A percentile compares a stretch with the other conserved stretches of the same genome.
Conservation (phyloP, 352 stramenopile genomes). For the Pythium biforme region DNA sequence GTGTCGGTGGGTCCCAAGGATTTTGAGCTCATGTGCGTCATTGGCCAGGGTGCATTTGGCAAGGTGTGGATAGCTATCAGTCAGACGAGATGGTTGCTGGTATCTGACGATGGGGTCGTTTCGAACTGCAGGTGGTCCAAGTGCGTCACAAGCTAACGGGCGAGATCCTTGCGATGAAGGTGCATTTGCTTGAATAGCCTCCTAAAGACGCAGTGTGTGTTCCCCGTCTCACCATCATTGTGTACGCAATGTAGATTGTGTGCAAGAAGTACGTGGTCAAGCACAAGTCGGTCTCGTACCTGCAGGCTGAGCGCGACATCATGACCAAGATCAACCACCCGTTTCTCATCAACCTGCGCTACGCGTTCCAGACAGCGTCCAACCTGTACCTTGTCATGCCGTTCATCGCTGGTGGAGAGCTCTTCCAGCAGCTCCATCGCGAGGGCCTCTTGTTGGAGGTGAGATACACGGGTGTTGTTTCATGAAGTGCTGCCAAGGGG, state of each 20-base stretch:
- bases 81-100: not conserved
- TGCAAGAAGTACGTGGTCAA: constrained; percentile 87
- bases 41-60: constrained; percentile 81
- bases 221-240: too few species aligned
- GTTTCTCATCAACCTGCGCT: constrained; percentile 77
- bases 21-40: constrained; percentile 82
- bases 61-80: constrained; percentile 43
- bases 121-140: constrained; percentile 62
- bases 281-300: constrained; percentile 75
- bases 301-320: constrained; percentile 81
- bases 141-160: constrained; percentile 69
- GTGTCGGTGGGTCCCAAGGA: constrained; percentile 58
- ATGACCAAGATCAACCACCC: constrained; percentile 88
- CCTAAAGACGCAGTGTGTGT: too few species aligned
- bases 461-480: not conserved
- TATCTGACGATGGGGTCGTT: not conserved
- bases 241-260: constrained; percentile 47
- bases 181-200: too few species aligned
- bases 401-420: constrained; percentile 43
- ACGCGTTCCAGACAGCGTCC: constrained; percentile 79
- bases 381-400: constrained; percentile 86
- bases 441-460: constrained; percentile 41
- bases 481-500: not conserved
- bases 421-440: constrained; percentile 43
- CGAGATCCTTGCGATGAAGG: constrained; percentile 86